A percentile compares a stretch with the other conserved stretches of the same genome.
Conservation (phyloP, 371 early-diverging fungal genomes). For the Haplosporangium sp. region DNA sequence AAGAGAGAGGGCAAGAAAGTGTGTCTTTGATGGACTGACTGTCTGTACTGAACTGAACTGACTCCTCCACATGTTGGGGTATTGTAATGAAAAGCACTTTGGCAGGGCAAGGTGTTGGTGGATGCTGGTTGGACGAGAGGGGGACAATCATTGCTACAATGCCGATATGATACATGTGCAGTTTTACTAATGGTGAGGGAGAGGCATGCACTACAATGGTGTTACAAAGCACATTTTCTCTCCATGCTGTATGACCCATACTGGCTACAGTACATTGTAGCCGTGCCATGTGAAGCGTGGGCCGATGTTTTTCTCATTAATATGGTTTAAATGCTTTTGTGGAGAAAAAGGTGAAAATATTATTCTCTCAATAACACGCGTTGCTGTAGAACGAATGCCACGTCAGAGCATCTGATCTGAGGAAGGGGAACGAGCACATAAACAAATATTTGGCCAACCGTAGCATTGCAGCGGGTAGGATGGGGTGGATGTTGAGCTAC, state of each 20-base stretch:
- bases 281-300: no score
- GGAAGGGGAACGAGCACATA: no score
- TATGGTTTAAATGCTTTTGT: background rate
- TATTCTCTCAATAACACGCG: no score
- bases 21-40: background rate
- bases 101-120: slow-evolving; percentile 2
- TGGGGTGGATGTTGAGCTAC: no score
- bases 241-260: no score
- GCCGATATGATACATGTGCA: background rate
- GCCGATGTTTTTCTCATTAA: no score
- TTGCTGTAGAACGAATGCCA: slow-evolving; percentile 14
- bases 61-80: background rate
- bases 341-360: background rate
- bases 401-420: slow-evolving; percentile 18
- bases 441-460: background rate
- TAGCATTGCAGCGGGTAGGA: background rate
- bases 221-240: no score
- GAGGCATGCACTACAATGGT: background rate
- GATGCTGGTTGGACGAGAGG: slow-evolving; percentile 7
- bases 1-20: background rate
- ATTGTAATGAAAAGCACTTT: background rate
- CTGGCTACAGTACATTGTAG: background rate
- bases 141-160: no score
- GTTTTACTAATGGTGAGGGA: background rate
- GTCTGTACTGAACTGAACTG: background rate